Evolutionary conservation across 2,329 filamentous ascomycete genomes (phyloP).

Genomic region (Trichophyton verrucosum): DNA sequence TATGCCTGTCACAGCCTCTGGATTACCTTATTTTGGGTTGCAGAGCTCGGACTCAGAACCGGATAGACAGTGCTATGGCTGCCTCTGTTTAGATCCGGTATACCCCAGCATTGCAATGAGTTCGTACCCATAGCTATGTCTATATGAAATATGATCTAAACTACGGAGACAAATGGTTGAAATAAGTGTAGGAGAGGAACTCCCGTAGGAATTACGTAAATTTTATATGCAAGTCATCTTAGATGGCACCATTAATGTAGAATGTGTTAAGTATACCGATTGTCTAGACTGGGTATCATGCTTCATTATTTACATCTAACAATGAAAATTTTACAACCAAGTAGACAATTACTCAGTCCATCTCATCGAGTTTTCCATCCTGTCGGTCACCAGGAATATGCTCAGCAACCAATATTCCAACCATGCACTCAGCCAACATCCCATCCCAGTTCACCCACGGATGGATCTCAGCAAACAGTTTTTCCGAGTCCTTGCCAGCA

Average conservation of each 20-base stretch:
- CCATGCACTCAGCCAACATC: conserved; percentile 48
- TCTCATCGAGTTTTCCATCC: conserved; percentile 39
- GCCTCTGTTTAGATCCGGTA: neutral
- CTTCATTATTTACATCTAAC: neutral
- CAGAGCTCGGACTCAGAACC: neutral
- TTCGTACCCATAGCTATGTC: neutral
- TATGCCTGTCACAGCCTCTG: neutral
- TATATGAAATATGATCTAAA: neutral
- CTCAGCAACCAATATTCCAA: conserved; percentile 49
- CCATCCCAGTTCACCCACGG: conserved; percentile 60
- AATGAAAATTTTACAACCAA: too few relatives aligned
- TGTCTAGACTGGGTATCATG: conserved; percentile 1
- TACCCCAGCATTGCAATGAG: neutral
- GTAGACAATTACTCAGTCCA: conserved; percentile 37
- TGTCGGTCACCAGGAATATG: conserved; percentile 27
- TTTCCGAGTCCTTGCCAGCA: conserved; percentile 52
- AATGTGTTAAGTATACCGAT: neutral
- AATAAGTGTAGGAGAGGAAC: neutral
- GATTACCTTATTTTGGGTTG: neutral
- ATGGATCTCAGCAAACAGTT: conserved; percentile 52
- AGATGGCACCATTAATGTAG: neutral
- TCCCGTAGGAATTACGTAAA: too few relatives aligned
- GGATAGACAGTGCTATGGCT: neutral
- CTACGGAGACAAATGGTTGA: neutral
- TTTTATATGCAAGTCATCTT: too few relatives aligned